Base-by-base conservation (phyloP, 495 filamentous ascomycete species). In the Annulohypoxylon bovei region DNA sequence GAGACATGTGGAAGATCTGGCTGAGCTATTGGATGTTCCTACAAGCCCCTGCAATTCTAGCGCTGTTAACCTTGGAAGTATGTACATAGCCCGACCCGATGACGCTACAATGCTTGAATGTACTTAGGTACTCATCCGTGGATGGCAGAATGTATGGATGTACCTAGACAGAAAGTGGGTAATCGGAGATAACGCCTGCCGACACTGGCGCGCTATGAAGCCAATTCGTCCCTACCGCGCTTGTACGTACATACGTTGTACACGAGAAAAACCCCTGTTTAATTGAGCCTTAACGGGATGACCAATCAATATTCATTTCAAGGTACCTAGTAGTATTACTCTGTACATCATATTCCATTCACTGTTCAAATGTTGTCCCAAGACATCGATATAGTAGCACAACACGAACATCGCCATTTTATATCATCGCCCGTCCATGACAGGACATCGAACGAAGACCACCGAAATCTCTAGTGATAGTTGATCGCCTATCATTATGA, bases 401-500 rank as follows among this genome's bases (percentile, higher is more conserved):
- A 57, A 30, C 49, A 55, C 32, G 47, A 68, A 37, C 40, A 62
- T 62, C 23, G 3, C 18, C 32, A 56, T 50, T 56, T 28, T 33
- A 57, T 33, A 57, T 57, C 58, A 23, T 56, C 46, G 35, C 0
- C 20, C 18, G 14, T 49, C 33, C 18, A 50, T 28, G n/a, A 33
- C 9, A 35, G 23, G 12, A 46, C 20, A 44, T 50, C 5, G 23
- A 50, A 63, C 35, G 14, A 33, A 8, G 12, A 16, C 33, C 7
- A 9, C 20, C 6, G 1, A 25, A 7, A 22, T 23, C 16, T 33
- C 25, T n/a, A 11, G 14, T 11, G 20, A 55, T 20, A 35, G 53
- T 27, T 8, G 18, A 9, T 1, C 18, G 7, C 22, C 42, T 59
- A 42, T 42, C 39, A 42, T 6, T 16, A 84, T 83, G 81, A 83